Conservation (phyloP, 257 asterid genomes). For the Plectranthus barbatus region DNA sequence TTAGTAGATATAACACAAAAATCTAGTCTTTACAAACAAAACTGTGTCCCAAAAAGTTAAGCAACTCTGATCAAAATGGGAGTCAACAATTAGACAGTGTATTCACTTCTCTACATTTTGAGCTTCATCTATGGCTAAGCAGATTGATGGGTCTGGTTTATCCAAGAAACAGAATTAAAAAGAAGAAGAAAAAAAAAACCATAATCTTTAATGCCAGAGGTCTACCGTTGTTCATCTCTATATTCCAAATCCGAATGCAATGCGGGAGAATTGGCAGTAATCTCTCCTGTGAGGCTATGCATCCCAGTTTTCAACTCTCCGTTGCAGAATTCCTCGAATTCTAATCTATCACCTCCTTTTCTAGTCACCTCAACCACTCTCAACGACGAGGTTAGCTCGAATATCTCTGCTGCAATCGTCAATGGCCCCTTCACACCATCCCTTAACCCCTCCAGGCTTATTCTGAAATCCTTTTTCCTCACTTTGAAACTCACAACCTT, state of each 20-base stretch:
- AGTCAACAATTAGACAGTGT: constrained; percentile 10
- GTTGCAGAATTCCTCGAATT: constrained; percentile 69
- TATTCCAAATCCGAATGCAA: too few relatives aligned
- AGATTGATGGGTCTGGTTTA: constrained; percentile 2
- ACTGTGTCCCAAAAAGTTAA: too few relatives aligned
- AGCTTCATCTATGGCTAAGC: constrained; percentile 20
- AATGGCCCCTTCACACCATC: constrained; percentile 91
- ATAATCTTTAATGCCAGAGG: constrained; percentile 18
- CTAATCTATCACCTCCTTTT: constrained; percentile 75
- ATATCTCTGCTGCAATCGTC: constrained; percentile 85
- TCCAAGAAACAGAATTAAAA: not conserved
- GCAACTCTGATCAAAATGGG: too few relatives aligned
- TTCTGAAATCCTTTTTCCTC: constrained; percentile 84
- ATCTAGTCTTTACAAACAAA: too few relatives aligned
- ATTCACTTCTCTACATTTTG: constrained; percentile 18
- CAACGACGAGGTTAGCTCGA: constrained; percentile 76
- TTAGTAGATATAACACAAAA: too few relatives aligned
- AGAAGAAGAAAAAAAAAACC: too few relatives aligned
- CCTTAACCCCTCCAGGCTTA: constrained; percentile 73
- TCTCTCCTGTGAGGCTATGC: constrained; percentile 37
- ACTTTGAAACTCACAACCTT: constrained; percentile 79
- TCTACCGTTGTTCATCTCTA: constrained; percentile 23
- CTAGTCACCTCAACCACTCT: constrained; percentile 85
- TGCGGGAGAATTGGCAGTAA: constrained; percentile 24
- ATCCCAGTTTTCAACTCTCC: constrained; percentile 66